Conservation (phyloP, 805 yeast genomes). For the Wickerhamiella domercqiae region DNA sequence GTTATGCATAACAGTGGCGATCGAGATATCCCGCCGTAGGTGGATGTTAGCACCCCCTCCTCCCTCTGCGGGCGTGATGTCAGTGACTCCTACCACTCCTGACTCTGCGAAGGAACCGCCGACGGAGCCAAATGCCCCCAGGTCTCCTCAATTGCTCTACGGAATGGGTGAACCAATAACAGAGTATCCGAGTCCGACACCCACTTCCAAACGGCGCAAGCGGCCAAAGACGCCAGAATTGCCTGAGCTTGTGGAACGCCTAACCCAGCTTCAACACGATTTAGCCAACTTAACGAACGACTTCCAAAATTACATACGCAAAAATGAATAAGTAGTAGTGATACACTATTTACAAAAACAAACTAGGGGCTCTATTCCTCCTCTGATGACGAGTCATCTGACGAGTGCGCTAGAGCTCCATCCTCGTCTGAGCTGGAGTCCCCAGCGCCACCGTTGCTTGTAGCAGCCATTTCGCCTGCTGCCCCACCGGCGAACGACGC, state of each 20-base stretch:
- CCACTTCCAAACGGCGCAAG: conserved; percentile 3
- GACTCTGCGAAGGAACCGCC: too few species aligned
- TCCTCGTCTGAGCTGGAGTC: conserved; percentile 15
- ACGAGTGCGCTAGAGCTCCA: conserved; percentile 13
- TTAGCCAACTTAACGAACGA: conserved; percentile 7
- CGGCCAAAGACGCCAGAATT: conserved; percentile 1
- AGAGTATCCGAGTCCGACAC: conserved; percentile 13
- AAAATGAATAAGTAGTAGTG: not conserved
- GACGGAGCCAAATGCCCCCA: conserved; percentile 9
- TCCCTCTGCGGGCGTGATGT: too few species aligned
- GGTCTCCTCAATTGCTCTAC: conserved; percentile 9
- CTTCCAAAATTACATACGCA: conserved; percentile 2
- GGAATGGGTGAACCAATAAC: conserved; percentile 16
- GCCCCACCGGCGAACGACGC: conserved; percentile 11
- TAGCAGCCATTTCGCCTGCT: conserved; percentile 16
- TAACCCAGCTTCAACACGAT: conserved; percentile 8
- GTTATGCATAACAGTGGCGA: too few species aligned
- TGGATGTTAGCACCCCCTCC: too few species aligned
- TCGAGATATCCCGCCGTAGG: not conserved
- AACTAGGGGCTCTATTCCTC: conserved; percentile 26
- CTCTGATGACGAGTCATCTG: conserved; percentile 22
- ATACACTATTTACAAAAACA: too few species aligned
- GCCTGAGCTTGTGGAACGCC: conserved; percentile 4
- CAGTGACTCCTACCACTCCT: too few species aligned
- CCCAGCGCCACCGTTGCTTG: conserved; percentile 4